Percentiles rank a stretch among this genome's conserved stretches.
phyloP scores from a whole-genome alignment of 2,329 filamentous ascomycete species.

The Colletotrichum somersetense region DNA sequence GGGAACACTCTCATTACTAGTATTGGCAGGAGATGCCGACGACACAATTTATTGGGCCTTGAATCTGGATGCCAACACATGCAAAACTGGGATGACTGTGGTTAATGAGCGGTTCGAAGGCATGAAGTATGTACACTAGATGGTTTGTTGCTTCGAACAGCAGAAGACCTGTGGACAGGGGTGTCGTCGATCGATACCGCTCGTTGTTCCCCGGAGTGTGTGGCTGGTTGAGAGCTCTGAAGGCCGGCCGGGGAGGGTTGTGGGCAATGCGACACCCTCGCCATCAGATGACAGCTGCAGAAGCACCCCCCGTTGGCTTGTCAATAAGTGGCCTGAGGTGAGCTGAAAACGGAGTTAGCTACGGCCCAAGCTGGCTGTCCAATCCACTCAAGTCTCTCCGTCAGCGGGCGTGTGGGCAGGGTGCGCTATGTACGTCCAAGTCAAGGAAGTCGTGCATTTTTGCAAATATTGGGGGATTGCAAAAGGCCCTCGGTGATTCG shows the following conservation, averaged over 20 bases:
- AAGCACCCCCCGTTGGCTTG: slow-evolving; percentile 11
- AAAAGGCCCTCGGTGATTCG: slow-evolving; percentile 37
- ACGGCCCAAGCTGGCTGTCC: slow-evolving; percentile 3
- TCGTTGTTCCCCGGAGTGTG: slow-evolving; percentile 20
- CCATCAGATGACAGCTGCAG: slow-evolving; percentile 27
- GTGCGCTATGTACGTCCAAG: slow-evolving; percentile 13
- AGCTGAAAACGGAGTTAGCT: background rate
- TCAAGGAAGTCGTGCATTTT: slow-evolving; percentile 29
- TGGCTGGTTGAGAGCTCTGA: slow-evolving; percentile 8
- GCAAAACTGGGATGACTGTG: slow-evolving; percentile 1
- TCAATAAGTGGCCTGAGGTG: slow-evolving; percentile 1
- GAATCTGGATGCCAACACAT: background rate
- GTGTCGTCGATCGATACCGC: slow-evolving; percentile 27
- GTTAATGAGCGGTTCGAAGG: background rate
- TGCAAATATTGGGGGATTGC: slow-evolving; percentile 28
- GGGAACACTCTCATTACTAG: background rate
- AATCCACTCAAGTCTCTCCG: slow-evolving; percentile 4
- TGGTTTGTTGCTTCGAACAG: background rate
- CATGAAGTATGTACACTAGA: no score
- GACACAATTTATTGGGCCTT: background rate
- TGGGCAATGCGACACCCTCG: slow-evolving; percentile 15
- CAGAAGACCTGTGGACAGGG: slow-evolving; percentile 12
- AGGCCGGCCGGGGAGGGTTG: background rate
- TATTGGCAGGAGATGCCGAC: background rate
- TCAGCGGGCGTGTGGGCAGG: background rate